These are phyloP conservation scores for Taphrina pruni DNA, from an alignment of 1,139 yeast species.

Conservation along the genomic window DNA sequence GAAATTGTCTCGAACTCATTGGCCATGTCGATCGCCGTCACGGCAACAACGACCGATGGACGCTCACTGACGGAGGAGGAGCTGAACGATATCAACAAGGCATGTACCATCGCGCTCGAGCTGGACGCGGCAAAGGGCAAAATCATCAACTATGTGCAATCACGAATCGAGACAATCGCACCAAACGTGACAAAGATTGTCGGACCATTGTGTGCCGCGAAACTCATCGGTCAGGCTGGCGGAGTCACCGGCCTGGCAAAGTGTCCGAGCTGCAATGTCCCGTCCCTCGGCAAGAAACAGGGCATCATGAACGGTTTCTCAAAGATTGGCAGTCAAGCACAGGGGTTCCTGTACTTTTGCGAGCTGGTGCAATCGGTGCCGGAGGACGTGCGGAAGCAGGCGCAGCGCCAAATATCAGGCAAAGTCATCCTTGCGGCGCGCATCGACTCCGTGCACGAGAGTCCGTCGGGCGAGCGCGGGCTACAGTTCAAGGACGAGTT, in stretches of 20 bases:
- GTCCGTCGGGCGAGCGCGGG: slow-evolving; percentile 65
- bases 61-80: slow-evolving; percentile 53
- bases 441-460: slow-evolving; percentile 62
- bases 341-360: slow-evolving; percentile 61
- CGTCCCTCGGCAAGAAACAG: slow-evolving; percentile 74
- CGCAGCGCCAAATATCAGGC: slow-evolving; percentile 78
- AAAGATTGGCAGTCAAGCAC: slow-evolving; percentile 59
- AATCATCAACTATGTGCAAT: slow-evolving; percentile 64
- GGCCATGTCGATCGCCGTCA: slow-evolving; percentile 73
- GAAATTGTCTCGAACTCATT: slow-evolving; percentile 61
- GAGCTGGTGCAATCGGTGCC: slow-evolving; percentile 57
- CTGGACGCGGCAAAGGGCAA: slow-evolving; percentile 57
- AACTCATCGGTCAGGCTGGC: slow-evolving; percentile 71
- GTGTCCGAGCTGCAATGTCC: slow-evolving; percentile 82
- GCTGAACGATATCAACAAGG: slow-evolving; percentile 55
- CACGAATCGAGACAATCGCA: slow-evolving; percentile 65
- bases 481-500: slow-evolving; percentile 65
- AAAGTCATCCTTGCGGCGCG: slow-evolving; percentile 84
- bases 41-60: slow-evolving; percentile 61
- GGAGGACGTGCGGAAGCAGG: slow-evolving; percentile 66
- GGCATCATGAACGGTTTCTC: slow-evolving; percentile 57
- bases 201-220: slow-evolving; percentile 77
- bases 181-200: slow-evolving; percentile 80
- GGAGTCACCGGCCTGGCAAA: slow-evolving; percentile 71
- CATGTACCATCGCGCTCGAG: slow-evolving; percentile 59